Evolutionary conservation across 2,329 filamentous ascomycete species (phyloP), one percentile per base, ranked within the genome.

Genomic region (Paracamarosporium sp.): DNA sequence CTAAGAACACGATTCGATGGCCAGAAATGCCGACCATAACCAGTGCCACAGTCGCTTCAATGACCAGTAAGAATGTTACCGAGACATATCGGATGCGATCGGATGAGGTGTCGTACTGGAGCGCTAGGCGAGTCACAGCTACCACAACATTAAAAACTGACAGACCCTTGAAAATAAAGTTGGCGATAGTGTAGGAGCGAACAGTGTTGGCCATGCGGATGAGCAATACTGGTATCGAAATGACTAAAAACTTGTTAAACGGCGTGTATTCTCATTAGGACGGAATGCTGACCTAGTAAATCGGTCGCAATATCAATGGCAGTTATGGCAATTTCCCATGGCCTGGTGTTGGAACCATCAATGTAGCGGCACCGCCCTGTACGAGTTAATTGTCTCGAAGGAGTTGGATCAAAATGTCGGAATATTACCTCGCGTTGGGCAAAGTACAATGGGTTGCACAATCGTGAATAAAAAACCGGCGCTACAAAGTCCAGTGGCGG

Each of bases 1-100:
- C 31, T 13, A 55, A 13, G 15, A 58, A 28, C 22, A 58, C 38
- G 25, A 53, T 36, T 27, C 63, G 53, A 36, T 64, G 62, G 35
- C 60, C 61, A 17, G 64, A 65, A 20, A 65, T 60, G 41, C 58
- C 61, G 7, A 56, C 59, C 59, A 63, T 63, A 27, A 59, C 56
- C 2, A 65, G 33, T 2, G 62, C 57, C 20, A 61, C 36, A 11
- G 56, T 50, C 1, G 58, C 56, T 50, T 67, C 62, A 2, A 62
- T 54, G 4, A 57, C 31, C 22, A 65, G 54, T 38, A 55, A 56
- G 20, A 64, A 66, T 1, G 48, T 51, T 5, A 62, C 36, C 4
- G 25, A 13, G 4, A 60, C 31, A 35, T 67, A 65, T 24, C 59
- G 20, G 36, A 67, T 57, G 17, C 52, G 50, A n/a, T 36, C 52